Evolutionary conservation across 2,329 filamentous ascomycete species (phyloP), one percentile per base, ranked within the genome.

Genomic region (Pseudopithomyces maydicus): DNA sequence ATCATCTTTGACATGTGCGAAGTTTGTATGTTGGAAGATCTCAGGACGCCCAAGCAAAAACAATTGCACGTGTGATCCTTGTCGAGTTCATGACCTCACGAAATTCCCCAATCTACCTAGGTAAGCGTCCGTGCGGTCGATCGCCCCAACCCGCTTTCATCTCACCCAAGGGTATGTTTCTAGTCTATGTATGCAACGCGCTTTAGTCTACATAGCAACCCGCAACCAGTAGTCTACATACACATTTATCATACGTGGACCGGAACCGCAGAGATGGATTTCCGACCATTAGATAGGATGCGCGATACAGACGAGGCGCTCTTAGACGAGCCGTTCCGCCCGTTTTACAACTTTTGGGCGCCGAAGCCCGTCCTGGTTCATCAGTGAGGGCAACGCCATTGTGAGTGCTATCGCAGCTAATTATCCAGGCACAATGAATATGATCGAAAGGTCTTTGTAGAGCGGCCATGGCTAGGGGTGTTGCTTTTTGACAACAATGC

Each of bases 401-500:
- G 2, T 6, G 6, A 19, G 20, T 8, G 14, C 46, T 12, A 43
- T 11, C n/a, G 38, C 41, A 36, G 38, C 57, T 57, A 17, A 62
- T 3, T 17, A 5, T 32, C 15, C 38, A 75, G 80, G 63, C 69
- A 75, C 36, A 81, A 81, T 50, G 66, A 65, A 15, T 78, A 80
- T 56, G 69, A 76, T 42, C 71, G 74, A 47, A 60, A 61, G 44
- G 78, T 82, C 2, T 90, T 91, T 70, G 81, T 78, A 68, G 77
- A 84, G 12, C 83, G 84, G 70, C 90, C 90, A 0, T 75, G 88
- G 39, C 77, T 90, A 38, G 88, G 87, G 0, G 84, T 89, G 0
- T 75, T 93, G 39, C 79, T 93, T 11, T 91, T 93, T 73, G 85
- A 90, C 63, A 93, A 93, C 64, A 84, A 88, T 61, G 84, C 84